phyloP scores from a whole-genome alignment of 345 rosid species.

The Physaria fendleri region DNA sequence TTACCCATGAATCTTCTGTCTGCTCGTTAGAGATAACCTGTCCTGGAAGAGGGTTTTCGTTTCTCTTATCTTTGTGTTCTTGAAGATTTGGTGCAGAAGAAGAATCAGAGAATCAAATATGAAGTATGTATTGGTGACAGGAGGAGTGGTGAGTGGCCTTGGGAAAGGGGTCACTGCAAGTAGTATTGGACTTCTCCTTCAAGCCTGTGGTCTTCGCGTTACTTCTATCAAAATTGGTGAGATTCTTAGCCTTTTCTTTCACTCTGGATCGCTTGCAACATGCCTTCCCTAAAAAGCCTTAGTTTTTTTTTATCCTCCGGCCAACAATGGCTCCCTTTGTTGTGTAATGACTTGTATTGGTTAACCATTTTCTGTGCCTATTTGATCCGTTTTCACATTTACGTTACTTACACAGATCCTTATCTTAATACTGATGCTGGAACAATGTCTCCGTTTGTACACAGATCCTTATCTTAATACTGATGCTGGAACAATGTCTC shows the following conservation, averaged over 20 bases:
- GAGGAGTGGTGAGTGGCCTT: slow-evolving; percentile 80
- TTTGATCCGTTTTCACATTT: neutral
- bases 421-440: slow-evolving; percentile 83
- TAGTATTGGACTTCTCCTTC: slow-evolving; percentile 74
- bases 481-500: slow-evolving; percentile 91
- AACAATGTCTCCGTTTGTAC: slow-evolving; percentile 79
- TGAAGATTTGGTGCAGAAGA: slow-evolving; percentile 15
- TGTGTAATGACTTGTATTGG: neutral
- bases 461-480: slow-evolving; percentile 81
- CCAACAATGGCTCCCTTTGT: neutral
- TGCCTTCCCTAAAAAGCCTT: no score
- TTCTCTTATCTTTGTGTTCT: neutral
- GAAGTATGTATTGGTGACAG: slow-evolving; percentile 80
- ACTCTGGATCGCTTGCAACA: slow-evolving; percentile 6
- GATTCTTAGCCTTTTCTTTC: neutral
- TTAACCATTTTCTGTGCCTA: neutral
- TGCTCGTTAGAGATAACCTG: neutral
- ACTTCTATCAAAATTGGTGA: slow-evolving; percentile 73
- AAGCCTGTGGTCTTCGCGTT: slow-evolving; percentile 75
- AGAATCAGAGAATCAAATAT: slow-evolving; percentile 23
- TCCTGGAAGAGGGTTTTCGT: neutral
- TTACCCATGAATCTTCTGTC: neutral
- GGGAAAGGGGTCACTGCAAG: slow-evolving; percentile 89
- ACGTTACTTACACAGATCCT: slow-evolving; percentile 48
- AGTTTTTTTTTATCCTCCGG: no score